Evolutionary conservation across 2,329 filamentous ascomycete genomes (phyloP), one percentile per base, ranked within the genome.

Genomic region (Botrytis fabae): DNA sequence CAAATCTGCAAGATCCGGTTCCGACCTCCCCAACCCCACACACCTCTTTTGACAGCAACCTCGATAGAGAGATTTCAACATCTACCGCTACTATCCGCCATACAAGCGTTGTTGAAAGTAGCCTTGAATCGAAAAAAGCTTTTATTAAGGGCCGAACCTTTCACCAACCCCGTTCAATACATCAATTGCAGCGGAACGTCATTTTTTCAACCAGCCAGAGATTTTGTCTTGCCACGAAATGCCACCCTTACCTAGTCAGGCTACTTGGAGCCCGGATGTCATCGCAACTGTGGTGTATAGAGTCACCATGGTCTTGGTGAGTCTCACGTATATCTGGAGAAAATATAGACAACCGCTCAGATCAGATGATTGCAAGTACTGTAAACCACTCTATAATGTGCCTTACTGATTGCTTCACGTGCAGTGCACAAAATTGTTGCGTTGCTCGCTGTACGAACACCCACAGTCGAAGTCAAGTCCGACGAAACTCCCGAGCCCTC

Each of bases 291-390:
- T 74, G 14, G 42, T 70, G 3, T 75, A 74, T 57, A 73, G 69
- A 64, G 28, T 62, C 20, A 59, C 62, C 51, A 75, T 75, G 74
- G 44, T 70, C 57, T 25, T 71, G 40, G 68, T 71, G 10, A 61
- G 71, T 42, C 68, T 74, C 9, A n/a, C 57, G 16, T 73, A 73
- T 54, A 69, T 69, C 28, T 74, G 73, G 73, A 71, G 42, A 35
- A 73, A 65, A 40, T 66, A 54, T 28, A 25, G 64, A 66, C 64
- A 66, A n/a, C 63, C 63, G 10, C 44, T 38, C 14, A 28, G 44
- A 66, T 28, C 44, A 51, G 16, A 66, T 25, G 63, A 66, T 32
- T 25, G 63, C 44, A 66, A 51, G 63, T 66, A 66, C 14, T 7
- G 7, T 16, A 32, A 25, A 66, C 22, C 22, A 12, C 9, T 22